Percentiles rank a stretch among this genome's conserved stretches.
Conservation (phyloP, 2,329 filamentous ascomycete genomes). For the Fusarium dlaminii region DNA sequence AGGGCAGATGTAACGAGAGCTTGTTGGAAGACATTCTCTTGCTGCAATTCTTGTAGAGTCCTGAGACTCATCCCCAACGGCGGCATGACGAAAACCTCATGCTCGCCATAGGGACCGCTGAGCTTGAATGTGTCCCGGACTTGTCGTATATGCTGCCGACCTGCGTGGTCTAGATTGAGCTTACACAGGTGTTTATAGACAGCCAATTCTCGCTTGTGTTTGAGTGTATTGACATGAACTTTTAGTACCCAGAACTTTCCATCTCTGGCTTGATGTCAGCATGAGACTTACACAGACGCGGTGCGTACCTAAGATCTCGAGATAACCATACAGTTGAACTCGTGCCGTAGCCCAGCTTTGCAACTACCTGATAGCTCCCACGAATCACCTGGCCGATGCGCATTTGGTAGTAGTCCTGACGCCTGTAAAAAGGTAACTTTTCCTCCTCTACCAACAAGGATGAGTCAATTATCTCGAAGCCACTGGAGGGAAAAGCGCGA, state of each 20-base stretch:
- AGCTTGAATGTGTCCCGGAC: constrained; percentile 50
- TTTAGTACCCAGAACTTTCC: constrained; percentile 46
- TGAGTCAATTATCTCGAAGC: constrained; percentile 8
- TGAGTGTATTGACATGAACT: constrained; percentile 45
- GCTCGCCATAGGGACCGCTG: constrained; percentile 44
- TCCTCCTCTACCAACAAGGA: constrained; percentile 42
- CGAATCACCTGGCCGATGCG: constrained; percentile 47
- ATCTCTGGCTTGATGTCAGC: background rate
- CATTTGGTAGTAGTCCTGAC: constrained; percentile 49
- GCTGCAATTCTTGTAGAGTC: constrained; percentile 46
- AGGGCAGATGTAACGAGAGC: constrained; percentile 40
- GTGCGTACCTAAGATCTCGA: background rate
- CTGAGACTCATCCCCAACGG: constrained; percentile 52
- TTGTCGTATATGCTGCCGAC: constrained; percentile 44
- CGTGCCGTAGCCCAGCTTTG: constrained; percentile 46
- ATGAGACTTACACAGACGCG: background rate
- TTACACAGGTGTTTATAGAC: constrained; percentile 44
- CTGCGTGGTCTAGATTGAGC: constrained; percentile 40
- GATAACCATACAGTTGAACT: background rate
- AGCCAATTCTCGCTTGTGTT: constrained; percentile 43
- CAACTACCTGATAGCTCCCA: constrained; percentile 49
- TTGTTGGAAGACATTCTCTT: constrained; percentile 39
- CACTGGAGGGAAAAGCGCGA: background rate
- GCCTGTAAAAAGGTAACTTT: constrained; percentile 35
- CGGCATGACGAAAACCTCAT: constrained; percentile 48